phyloP scores from a whole-genome alignment of 768 basidiomycete species.

The Agrocybe pediades region DNA sequence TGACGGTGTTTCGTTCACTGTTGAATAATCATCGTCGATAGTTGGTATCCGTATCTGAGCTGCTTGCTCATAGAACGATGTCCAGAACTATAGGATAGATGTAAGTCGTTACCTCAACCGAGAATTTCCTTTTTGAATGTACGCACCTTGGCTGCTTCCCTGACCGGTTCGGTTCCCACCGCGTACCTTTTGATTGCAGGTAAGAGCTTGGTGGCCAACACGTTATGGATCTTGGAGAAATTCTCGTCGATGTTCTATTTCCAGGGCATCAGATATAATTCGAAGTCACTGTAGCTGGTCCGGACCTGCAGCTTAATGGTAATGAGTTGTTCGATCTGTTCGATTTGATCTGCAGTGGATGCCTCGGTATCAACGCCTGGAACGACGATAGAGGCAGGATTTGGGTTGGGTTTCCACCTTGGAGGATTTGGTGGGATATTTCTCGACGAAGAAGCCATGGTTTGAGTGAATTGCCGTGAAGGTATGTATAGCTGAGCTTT shows the following conservation, averaged over 20 bases:
- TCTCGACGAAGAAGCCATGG: constrained; percentile 8
- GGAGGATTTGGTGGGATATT: constrained; percentile 59
- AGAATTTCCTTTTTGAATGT: not conserved
- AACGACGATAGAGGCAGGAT: constrained; percentile 65
- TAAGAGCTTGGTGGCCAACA: constrained; percentile 77
- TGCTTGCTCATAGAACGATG: constrained; percentile 92
- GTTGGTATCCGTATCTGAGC: constrained; percentile 85
- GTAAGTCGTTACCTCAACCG: not conserved
- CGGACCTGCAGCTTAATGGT: constrained; percentile 86
- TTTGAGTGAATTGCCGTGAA: not conserved
- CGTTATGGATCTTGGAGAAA: constrained; percentile 86
- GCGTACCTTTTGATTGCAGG: constrained; percentile 92
- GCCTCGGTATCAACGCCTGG: constrained; percentile 75
- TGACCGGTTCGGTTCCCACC: constrained; percentile 82
- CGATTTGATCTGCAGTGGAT: constrained; percentile 79
- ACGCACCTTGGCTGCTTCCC: constrained; percentile 86
- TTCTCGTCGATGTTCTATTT: constrained; percentile 89
- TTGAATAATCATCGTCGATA: constrained; percentile 63
- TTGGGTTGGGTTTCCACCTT: constrained; percentile 66
- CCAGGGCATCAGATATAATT: not conserved
- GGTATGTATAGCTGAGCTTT: no score
- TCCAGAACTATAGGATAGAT: constrained; percentile 76
- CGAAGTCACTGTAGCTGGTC: not conserved
- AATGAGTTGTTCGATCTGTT: constrained; percentile 95
- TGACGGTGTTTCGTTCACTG: constrained; percentile 50